Conservation (phyloP, 176 grass and related monocot genomes). For the Saccharum officinarum region DNA sequence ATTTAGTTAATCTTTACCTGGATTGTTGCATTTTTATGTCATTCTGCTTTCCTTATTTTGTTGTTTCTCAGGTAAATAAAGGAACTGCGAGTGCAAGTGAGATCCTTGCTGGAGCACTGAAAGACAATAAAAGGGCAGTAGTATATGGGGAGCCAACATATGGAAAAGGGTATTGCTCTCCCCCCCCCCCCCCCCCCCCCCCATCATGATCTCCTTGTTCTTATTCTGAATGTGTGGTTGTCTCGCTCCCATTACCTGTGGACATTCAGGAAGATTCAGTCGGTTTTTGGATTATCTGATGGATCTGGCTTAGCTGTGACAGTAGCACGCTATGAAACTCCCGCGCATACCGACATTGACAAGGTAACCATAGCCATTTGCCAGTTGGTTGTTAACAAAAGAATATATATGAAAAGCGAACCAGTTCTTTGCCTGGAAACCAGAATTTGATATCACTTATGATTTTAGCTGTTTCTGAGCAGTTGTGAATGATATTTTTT, state of each 20-base stretch:
- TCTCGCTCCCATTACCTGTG: conserved; percentile 2
- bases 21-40: not conserved
- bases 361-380: conserved; percentile 54
- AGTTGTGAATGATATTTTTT: not conserved
- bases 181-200: not conserved
- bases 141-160: conserved; percentile 92
- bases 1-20: not conserved
- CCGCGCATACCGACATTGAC: conserved; percentile 75
- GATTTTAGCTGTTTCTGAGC: not conserved
- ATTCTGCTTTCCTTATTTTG: not conserved
- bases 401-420: not conserved
- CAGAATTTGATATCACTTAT: not conserved
- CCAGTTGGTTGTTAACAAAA: not conserved
- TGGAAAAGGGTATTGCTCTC: conserved; percentile 75
- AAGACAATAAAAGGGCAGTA: conserved; percentile 93
- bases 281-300: conserved; percentile 87
- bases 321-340: conserved; percentile 89
- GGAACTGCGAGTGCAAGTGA: conserved; percentile 97
- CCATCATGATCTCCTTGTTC: not conserved
- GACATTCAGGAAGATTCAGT: conserved; percentile 83
- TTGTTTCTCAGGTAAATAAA: conserved; percentile 68
- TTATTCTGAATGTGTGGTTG: not conserved
- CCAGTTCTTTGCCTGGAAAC: not conserved
- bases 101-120: conserved; percentile 91
- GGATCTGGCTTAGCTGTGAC: conserved; percentile 89